Base-by-base conservation (phyloP, 2,329 filamentous ascomycete species). In the Emmonsiellopsis sp. region DNA sequence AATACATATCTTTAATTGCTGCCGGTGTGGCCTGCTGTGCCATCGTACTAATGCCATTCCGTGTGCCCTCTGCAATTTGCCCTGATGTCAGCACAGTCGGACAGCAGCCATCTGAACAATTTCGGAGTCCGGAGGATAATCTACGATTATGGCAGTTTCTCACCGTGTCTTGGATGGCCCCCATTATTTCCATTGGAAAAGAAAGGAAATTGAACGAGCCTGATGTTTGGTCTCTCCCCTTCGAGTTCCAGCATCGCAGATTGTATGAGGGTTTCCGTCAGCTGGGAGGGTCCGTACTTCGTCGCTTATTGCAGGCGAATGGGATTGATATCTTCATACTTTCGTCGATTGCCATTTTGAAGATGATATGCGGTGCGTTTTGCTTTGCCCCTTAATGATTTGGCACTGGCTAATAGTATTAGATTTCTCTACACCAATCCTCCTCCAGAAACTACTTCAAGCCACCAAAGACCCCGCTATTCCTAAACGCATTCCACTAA, bases 71-170 rank as follows among this genome's bases (percentile, higher is more conserved):
- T 0, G 64, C 84, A 3, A 71, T 77, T 16, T 71, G 65, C 3
- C 67, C 77, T 7, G 79, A 77, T 0, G 88, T 91, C 54, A 82
- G 83, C 50, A 69, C 72, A 13, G 75, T 81, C 1, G 82, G 79
- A 51, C 72, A 75, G 15, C 58, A 69, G 4, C 82, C 87, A 1
- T 83, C 78, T 0, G 75, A 71, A 2, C 68, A 76, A 2, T 71
- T 87, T n/a, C 84, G 89, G 32, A 84, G 79, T 47, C 85, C 90
- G 0, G 90, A 95, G 66, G 90, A 95, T 61, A 83, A 86, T 58
- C 67, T 95, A 26, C 86, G 79, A 0, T 74, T 91, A 0, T 90
- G 88, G 79, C 86, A 91, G 60, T 95, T 89, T 70, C 86, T 92
- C 80, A 85, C 82, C 5, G 85, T 95, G 31, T 87, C 82, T 0